phyloP scores from a whole-genome alignment of 2,329 filamentous ascomycete species.

The Metarhizium humberi region DNA sequence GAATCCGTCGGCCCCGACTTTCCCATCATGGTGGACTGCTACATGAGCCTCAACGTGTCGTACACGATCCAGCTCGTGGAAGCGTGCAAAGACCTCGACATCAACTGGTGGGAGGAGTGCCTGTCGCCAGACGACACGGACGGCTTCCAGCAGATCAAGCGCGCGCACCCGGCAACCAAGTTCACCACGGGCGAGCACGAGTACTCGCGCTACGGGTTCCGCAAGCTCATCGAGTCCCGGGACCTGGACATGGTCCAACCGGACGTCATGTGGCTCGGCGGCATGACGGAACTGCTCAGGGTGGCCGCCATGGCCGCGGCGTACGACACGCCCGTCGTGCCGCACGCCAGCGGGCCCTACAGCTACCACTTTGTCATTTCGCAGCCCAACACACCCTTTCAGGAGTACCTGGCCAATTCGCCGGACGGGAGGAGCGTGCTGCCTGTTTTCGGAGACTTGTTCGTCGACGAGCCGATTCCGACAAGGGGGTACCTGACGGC shows the following conservation, averaged over 20 bases:
- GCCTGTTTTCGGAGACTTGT: constrained; percentile 87
- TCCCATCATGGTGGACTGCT: constrained; percentile 91
- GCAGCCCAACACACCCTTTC: constrained; percentile 87
- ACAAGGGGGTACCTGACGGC: constrained; percentile 73
- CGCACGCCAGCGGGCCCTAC: constrained; percentile 90
- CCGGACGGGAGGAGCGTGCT: constrained; percentile 82
- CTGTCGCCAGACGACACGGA: constrained; percentile 86
- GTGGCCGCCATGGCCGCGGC: constrained; percentile 82
- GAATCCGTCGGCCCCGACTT: constrained; percentile 82
- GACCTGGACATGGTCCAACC: constrained; percentile 93
- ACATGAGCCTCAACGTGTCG: constrained; percentile 87
- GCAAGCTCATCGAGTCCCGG: constrained; percentile 83
- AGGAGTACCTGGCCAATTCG: constrained; percentile 92
- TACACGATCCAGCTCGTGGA: constrained; percentile 90
- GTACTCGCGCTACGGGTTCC: constrained; percentile 89
- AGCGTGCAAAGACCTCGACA: constrained; percentile 71
- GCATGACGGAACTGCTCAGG: constrained; percentile 84
- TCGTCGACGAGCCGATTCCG: constrained; percentile 84
- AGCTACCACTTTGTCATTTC: constrained; percentile 95
- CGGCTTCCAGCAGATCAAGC: constrained; percentile 82
- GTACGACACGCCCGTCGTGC: constrained; percentile 90
- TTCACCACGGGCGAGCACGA: constrained; percentile 97
- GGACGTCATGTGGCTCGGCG: constrained; percentile 96
- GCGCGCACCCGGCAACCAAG: constrained; percentile 79
- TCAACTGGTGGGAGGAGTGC: constrained; percentile 98